Percentiles rank a stretch among this genome's conserved stretches.
These are phyloP conservation scores for Botryotinia calthae DNA, from an alignment of 2,329 filamentous ascomycete genomes.

Conservation along the genomic window DNA sequence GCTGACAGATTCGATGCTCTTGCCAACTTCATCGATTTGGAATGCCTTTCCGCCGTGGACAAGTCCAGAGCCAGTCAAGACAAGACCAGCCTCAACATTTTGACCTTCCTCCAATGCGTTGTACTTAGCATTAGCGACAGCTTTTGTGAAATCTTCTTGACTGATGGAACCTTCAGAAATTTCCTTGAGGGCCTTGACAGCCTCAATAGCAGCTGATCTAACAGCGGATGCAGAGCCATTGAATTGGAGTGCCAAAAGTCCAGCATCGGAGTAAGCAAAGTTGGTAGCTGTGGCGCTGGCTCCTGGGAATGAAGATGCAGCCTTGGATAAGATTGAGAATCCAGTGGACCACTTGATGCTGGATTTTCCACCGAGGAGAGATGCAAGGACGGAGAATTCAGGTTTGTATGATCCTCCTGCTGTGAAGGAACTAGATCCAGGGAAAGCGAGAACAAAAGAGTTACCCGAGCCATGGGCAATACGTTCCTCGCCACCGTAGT, in stretches of 20 bases:
- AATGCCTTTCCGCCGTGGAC: conserved; percentile 79
- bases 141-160: conserved; percentile 88
- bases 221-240: conserved; percentile 72
- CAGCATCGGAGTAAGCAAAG: conserved; percentile 87
- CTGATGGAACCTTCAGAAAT: conserved; percentile 71
- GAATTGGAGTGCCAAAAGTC: conserved; percentile 81
- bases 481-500: conserved; percentile 93
- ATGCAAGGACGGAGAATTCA: conserved; percentile 80
- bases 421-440: conserved; percentile 75
- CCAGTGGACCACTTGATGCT: conserved; percentile 94
- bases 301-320: conserved; percentile 62
- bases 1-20: conserved; percentile 77
- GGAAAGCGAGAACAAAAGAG: conserved; percentile 86
- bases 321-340: conserved; percentile 87
- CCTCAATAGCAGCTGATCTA: conserved; percentile 68
- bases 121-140: conserved; percentile 90
- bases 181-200: conserved; percentile 79
- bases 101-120: conserved; percentile 80
- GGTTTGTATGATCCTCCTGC: conserved; percentile 75
- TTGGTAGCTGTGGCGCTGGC: conserved; percentile 73
- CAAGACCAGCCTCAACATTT: conserved; percentile 71
- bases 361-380: conserved; percentile 85
- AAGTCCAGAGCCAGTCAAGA: conserved; percentile 80
- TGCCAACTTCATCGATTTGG: conserved; percentile 76
- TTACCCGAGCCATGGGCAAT: conserved; percentile 75